Base-by-base conservation (phyloP, 1,284 basidiomycete species). In the Phellinidium pouzarii region DNA sequence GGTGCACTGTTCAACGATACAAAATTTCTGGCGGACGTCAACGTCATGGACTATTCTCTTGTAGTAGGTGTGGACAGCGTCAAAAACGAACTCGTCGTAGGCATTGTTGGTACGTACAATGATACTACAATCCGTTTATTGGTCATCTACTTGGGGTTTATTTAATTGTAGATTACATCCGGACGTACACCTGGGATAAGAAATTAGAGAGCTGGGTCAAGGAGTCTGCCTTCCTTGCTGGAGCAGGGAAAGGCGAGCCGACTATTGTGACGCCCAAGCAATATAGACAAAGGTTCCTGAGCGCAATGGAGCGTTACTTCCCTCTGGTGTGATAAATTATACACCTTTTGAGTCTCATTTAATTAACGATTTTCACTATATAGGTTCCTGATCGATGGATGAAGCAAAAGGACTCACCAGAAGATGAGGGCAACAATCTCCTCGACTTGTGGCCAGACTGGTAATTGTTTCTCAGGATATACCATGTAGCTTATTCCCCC, bases 41-140 rank as follows among this genome's bases (percentile, higher is more conserved):
- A 98, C 65, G 92, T 97, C 52, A 99, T 99, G 96, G 96, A 99
- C 69, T 99, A 99, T 68, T 98, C 94, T 19, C 74, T 99, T 14
- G 87, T 99, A 38, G 92, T 94, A 22, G 96, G 95, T 14, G 87
- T 99, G 12, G 94, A 96, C 65, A 82, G 80, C 58, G 72, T 76
- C 48, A 86, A 80, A 58, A 86, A 89, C 54, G 89, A 94, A 64
- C 74, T 94, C 12, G 92, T 97, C 12, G 82, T 96, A 37, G 95
- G 96, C n/a, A 97, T 99, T 52, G 94, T 99, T 57, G 93, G 90
- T 87, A 65, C 55, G 87, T 71, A 4, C 4, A 43, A 12, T 26
- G 17, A 23, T n/a, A n/a, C n/a, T n/a, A 6, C 20, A 11, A 14
- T 5, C 20, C 27, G 26, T 37, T 17, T n/a, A n/a, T 44, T 43